Evolutionary conservation across 225 moss, liverwort and hornwort species (phyloP).

Genomic region (Pseudoscleropodium purum): DNA sequence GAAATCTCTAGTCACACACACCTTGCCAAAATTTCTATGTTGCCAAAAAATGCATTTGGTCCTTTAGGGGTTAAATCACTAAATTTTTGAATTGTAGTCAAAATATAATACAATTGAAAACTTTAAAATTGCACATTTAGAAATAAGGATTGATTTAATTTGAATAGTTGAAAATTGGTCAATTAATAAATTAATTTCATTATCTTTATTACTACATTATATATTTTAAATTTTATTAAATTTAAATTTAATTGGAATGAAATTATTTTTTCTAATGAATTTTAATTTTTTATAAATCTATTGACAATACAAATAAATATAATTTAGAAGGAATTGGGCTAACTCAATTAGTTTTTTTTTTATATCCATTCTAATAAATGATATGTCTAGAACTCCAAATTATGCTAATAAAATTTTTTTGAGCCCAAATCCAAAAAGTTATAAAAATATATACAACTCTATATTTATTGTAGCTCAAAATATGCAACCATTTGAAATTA

Average conservation of each 20-base stretch:
- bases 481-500: background rate
- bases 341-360: background rate
- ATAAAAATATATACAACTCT: background rate
- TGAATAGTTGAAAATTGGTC: no score
- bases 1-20: no score
- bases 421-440: background rate
- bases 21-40: no score
- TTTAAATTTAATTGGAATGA: background rate
- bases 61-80: no score
- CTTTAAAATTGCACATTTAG: background rate
- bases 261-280: no score
- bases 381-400: fast-evolving
- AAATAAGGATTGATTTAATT: background rate
- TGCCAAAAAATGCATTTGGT: no score
- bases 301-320: no score
- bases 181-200: background rate
- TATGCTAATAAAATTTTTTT: background rate
- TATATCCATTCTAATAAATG: background rate
- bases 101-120: background rate
- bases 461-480: background rate
- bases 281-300: no score
- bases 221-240: background rate
- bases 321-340: fast-evolving
- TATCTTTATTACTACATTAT: fast-evolving
- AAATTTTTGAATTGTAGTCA: background rate